These are phyloP conservation scores for Coccomyxa sp. DNA, from an alignment of 139 green algal genomes.

Conservation along the genomic window DNA sequence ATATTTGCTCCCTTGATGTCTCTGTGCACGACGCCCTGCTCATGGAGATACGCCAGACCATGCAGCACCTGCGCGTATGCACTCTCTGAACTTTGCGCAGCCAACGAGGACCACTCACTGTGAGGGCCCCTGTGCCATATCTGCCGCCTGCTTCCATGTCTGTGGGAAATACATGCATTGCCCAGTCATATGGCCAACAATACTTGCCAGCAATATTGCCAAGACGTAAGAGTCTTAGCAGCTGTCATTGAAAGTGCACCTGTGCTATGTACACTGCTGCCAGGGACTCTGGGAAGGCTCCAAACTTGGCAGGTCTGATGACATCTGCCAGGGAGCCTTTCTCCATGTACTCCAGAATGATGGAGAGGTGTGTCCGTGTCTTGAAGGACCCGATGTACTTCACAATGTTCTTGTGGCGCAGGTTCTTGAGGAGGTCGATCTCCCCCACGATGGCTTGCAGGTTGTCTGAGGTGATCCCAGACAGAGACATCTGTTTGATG, in stretches of 20 bases:
- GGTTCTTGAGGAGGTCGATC: constrained; percentile 86
- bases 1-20: constrained; percentile 98
- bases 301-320: constrained; percentile 90
- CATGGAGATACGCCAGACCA: constrained; percentile 88
- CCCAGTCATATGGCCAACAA: no score
- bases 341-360: constrained; percentile 97
- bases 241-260: no score
- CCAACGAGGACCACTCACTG: no score
- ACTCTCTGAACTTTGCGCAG: no score
- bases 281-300: constrained; percentile 83
- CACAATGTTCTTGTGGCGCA: constrained; percentile 97
- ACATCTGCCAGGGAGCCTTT: constrained; percentile 79
- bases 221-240: background rate
- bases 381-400: constrained; percentile 94
- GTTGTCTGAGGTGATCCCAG: constrained; percentile 59
- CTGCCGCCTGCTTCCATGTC: no score
- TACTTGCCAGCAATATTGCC: no score
- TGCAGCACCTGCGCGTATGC: constrained; percentile 47
- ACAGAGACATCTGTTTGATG: constrained; percentile 90
- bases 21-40: constrained; percentile 90
- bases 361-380: constrained; percentile 88
- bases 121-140: no score
- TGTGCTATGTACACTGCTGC: constrained; percentile 89
- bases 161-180: no score
- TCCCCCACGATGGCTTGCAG: constrained; percentile 73